A percentile compares a stretch with the other conserved stretches of the same genome.
Evolutionary conservation across 805 yeast genomes (phyloP).

Genomic region (Pichia cephalocereana): DNA sequence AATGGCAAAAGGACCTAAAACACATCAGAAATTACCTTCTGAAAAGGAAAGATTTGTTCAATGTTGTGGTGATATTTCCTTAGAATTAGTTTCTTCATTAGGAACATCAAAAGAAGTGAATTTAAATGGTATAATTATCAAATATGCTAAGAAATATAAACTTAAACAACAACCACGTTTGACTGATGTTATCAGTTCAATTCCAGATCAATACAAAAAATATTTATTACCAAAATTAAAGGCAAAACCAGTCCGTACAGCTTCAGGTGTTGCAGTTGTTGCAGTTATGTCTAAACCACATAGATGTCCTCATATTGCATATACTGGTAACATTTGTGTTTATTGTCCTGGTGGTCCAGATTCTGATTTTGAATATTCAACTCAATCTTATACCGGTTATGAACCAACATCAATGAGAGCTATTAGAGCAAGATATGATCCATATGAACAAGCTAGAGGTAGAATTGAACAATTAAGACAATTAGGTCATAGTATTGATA

Average conservation of each 20-base stretch:
- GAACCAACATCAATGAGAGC: constrained; percentile 99
- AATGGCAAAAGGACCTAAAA: constrained; percentile 25
- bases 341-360: constrained; percentile 99
- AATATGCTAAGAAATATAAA: constrained; percentile 83
- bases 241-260: constrained; percentile 98
- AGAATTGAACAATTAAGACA: constrained; percentile 92
- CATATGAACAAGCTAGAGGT: constrained; percentile 97
- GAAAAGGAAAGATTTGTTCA: constrained; percentile 89
- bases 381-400: constrained; percentile 96
- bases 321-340: constrained; percentile 97
- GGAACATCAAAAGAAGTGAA: constrained; percentile 66
- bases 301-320: constrained; percentile 97
- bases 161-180: constrained; percentile 87
- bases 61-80: constrained; percentile 86
- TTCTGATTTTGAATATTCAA: constrained; percentile 94
- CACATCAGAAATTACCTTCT: constrained; percentile 65
- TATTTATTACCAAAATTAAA: constrained; percentile 85
- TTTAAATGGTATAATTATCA: constrained; percentile 78
- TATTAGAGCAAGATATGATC: constrained; percentile 96
- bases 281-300: constrained; percentile 99
- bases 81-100: constrained; percentile 73
- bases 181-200: constrained; percentile 89
- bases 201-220: constrained; percentile 92
- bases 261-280: constrained; percentile 97
- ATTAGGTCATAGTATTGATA: constrained; percentile 92